A percentile compares a stretch with the other conserved stretches of the same genome.
Conservation (phyloP, 257 asterid species). For the Handroanthus guayacan region DNA sequence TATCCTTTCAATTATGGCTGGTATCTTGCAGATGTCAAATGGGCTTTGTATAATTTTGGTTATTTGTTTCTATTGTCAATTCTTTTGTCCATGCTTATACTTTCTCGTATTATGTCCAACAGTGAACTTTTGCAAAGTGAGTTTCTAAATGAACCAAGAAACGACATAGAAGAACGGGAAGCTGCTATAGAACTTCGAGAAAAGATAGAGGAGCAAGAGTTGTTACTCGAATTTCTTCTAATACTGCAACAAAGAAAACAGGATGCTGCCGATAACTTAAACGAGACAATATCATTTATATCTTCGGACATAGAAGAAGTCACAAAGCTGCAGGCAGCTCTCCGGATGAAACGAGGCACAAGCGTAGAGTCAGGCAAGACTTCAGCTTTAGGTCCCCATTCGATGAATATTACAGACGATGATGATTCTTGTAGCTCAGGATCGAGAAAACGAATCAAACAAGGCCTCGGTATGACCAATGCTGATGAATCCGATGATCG, state of each 20-base stretch:
- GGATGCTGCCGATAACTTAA: slow-evolving; percentile 67
- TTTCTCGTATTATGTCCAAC: slow-evolving; percentile 22
- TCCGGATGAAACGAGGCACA: slow-evolving; percentile 56
- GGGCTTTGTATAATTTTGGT: background rate
- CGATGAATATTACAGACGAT: slow-evolving; percentile 46
- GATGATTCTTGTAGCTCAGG: slow-evolving; percentile 69
- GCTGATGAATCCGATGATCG: slow-evolving; percentile 46
- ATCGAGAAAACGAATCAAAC: slow-evolving; percentile 79
- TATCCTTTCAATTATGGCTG: background rate
- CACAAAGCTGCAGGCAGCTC: slow-evolving; percentile 59
- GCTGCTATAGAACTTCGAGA: slow-evolving; percentile 84
- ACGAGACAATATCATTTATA: slow-evolving; percentile 67
- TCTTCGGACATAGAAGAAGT: slow-evolving; percentile 88
- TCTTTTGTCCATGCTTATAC: slow-evolving; percentile 10
- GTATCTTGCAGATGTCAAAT: background rate
- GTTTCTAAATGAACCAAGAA: slow-evolving; percentile 82
- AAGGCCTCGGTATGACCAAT: slow-evolving; percentile 41
- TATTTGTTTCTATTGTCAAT: background rate
- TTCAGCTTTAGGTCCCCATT: slow-evolving; percentile 43
- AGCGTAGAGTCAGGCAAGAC: slow-evolving; percentile 51
- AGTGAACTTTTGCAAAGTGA: slow-evolving; percentile 94
- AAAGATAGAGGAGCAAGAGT: slow-evolving; percentile 86
- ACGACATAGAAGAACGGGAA: slow-evolving; percentile 79
- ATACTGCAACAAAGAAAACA: slow-evolving; percentile 80
- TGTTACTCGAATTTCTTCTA: slow-evolving; percentile 82